Conservation (phyloP, 1,284 basidiomycete species). For the Apiotrichum brassicae region DNA sequence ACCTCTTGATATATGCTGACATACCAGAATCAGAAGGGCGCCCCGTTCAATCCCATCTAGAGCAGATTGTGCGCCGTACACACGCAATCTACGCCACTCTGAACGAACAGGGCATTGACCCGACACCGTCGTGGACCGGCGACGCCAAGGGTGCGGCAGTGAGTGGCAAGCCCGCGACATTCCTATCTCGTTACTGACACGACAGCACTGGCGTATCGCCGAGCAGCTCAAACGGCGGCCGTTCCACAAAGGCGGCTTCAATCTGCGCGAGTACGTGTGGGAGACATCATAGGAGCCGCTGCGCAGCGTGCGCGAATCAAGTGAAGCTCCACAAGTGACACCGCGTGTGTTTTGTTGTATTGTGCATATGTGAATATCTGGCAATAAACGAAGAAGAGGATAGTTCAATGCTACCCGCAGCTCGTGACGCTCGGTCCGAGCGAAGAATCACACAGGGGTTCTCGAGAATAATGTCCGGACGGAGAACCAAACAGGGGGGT, state of each 20-base stretch:
- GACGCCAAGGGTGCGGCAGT: constrained; percentile 12
- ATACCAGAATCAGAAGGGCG: constrained; percentile 25
- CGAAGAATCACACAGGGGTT: too few relatives aligned
- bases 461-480: too few relatives aligned
- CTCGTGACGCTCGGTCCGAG: too few relatives aligned
- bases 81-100: constrained; percentile 28
- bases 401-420: too few relatives aligned
- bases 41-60: constrained; percentile 26
- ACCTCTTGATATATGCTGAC: too few relatives aligned
- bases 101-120: constrained; percentile 25
- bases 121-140: constrained; percentile 30
- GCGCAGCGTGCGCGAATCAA: too few relatives aligned
- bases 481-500: too few relatives aligned
- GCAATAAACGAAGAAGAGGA: too few relatives aligned
- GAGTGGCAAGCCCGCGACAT: too few relatives aligned
- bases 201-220: constrained; percentile 13
- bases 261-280: constrained; percentile 18
- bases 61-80: constrained; percentile 26
- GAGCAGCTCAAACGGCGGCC: constrained; percentile 19
- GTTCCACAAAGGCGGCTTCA: constrained; percentile 16
- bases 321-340: too few relatives aligned
- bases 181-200: too few relatives aligned
- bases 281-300: constrained; percentile 10
- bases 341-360: background rate
- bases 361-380: background rate